Base-by-base conservation (phyloP, 768 basidiomycete species). In the Naganishia friedmannii region DNA sequence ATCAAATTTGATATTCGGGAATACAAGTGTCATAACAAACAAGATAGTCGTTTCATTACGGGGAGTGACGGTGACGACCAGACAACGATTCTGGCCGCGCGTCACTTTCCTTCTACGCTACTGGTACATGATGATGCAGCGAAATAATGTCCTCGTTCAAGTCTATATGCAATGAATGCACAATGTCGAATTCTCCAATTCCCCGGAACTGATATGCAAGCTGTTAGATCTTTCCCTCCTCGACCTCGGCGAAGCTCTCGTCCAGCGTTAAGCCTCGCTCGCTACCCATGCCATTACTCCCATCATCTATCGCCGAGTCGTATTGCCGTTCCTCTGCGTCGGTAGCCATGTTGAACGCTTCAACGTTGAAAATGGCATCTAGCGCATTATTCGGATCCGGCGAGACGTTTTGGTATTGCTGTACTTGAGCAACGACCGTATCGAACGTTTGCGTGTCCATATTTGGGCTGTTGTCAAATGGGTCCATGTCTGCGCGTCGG, bases 341-440 rank as follows among this genome's bases (percentile, higher is more conserved):
- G 39, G 39, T 1, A 6, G 23, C 8, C 9, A 39, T 42, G 42
- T 29, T 63, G 60, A 26, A 45, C 23, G 60, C 15, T 6, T 28
- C 13, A 17, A 63, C 39, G 26, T 37, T 26, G 26, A 63, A 63
- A 21, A 63, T 63, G 17, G 60, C 60, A 42, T 63, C 60, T n/a
- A 63, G 60, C 29, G 34, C 58, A 32, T 13, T 29, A 12, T 58
- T 42, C 15, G 42, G 42, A 42, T 42, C n/a, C 26, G n/a, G 39
- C 39, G 26, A 45, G 28, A 28, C 60, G 28, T 63, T 63, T 42
- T 63, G 60, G 60, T 28, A 63, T 2, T 29, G 39, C 39, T 63
- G 60, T 45, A 63, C 60, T 42, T 23, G 39, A 21, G 60, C 60
- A 26, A 63, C 39, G 2, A 63, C n/a, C 37, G 23, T 63, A 26